These are phyloP conservation scores for Caryopteris hybrid DNA, from an alignment of 305 asterid genomes.

Conservation along the genomic window DNA sequence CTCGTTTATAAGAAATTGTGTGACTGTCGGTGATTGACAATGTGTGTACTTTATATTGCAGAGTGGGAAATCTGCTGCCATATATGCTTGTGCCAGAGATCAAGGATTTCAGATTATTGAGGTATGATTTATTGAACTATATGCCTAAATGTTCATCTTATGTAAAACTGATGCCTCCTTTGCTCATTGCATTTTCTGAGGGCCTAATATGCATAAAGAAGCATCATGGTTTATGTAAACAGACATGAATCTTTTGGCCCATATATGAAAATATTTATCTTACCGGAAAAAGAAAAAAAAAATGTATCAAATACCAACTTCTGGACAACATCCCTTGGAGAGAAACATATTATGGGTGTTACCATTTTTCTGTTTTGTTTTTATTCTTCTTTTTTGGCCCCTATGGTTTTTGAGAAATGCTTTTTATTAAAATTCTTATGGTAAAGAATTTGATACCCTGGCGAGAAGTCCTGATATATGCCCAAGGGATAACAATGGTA, in stretches of 20 bases:
- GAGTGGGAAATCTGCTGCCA: conserved; percentile 99
- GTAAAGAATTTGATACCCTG: neutral
- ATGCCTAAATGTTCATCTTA: neutral
- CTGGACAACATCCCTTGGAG: neutral
- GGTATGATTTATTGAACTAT: conserved; percentile 44
- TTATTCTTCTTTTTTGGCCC: neutral
- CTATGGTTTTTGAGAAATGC: neutral
- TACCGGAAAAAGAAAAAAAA: neutral
- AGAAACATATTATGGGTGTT: neutral
- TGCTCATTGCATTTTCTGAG: conserved; percentile 4
- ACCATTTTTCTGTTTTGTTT: neutral
- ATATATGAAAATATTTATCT: neutral
- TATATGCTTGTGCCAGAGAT: conserved; percentile 95
- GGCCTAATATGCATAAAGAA: neutral
- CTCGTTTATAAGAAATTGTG: neutral
- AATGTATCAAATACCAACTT: neutral
- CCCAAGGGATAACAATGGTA: neutral
- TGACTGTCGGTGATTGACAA: conserved; percentile 14
- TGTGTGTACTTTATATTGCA: conserved; percentile 33
- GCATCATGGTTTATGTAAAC: neutral
- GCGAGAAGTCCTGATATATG: neutral
- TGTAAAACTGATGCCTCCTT: neutral
- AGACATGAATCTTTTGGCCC: neutral
- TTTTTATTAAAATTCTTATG: neutral
- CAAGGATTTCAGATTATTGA: conserved; percentile 95